Evolutionary conservation across 75 land plant genomes (phyloP), one percentile per base, ranked within the genome.

Genomic region (Pinus tabuliformis): DNA sequence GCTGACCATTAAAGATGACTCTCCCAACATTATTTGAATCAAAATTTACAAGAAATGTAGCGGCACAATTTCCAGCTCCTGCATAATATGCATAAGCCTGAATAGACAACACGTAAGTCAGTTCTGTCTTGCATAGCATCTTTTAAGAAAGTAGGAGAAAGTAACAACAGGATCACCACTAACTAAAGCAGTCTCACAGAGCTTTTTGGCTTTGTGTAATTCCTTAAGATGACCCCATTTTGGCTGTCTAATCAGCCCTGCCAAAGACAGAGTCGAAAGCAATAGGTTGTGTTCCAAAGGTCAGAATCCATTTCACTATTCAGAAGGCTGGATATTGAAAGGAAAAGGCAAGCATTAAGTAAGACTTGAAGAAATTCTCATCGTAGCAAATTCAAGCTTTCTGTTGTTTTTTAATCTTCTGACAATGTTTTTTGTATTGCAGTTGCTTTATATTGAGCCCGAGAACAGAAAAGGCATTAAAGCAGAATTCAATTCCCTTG

Each of bases 41-140:
- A 63, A 70, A 71, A 75, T 94, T 94, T 20, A 90, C 88, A 58
- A 93, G 88, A 74, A 93, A 93, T 61, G 96, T 93, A 74, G 90
- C 30, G 1, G 30, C 91, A 83, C 97, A 94, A 66, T 33, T 79
- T 56, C 82, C 88, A 72, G 81, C 8, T 39, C 36, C 75, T 63
- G 85, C 78, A 59, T 73, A 81, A 75, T 85, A 94, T 2, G 90
- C 86, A 80, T 88, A 87, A 79, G 84, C 86, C 94, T 91, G 81
- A 18, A 42, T 20, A 12, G 57, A 56, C 49, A 68, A 22, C 28
- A 11, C 22, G 2, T 49, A 49, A 7, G 71, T 68, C 22, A 68
- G 71, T 39, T 42, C 45, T n/a, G 36, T 30, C 39, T 5, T 36
- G 30, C n/a, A 36, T 20, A 58, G 5, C 9, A 33, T 18, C 20